Evolutionary conservation across 2,329 filamentous ascomycete species (phyloP).

Genomic region (Colletotrichum sp.): DNA sequence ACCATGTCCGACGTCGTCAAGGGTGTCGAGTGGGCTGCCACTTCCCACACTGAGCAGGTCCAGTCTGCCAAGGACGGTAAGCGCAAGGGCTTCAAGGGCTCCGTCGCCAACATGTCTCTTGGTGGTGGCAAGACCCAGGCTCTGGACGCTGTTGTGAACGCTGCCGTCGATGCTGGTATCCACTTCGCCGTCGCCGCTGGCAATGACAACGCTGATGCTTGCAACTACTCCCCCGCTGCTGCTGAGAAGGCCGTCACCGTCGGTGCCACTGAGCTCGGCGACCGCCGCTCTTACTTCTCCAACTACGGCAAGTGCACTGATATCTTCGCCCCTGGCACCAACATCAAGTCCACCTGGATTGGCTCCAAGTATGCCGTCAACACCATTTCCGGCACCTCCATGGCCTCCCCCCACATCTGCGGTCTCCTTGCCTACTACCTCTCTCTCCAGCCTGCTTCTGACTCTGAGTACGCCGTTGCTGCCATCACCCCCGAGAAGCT

Average conservation of each 20-base stretch:
- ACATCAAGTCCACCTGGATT: slow-evolving; percentile 98
- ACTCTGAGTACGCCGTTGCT: slow-evolving; percentile 90
- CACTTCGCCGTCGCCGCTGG: slow-evolving; percentile 98
- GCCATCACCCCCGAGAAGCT: slow-evolving; percentile 92
- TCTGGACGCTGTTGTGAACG: slow-evolving; percentile 91
- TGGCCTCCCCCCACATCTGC: slow-evolving; percentile 96
- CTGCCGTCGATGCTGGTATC: slow-evolving; percentile 87
- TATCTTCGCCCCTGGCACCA: slow-evolving; percentile 96
- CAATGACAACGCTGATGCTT: slow-evolving; percentile 98
- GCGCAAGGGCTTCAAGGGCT: slow-evolving; percentile 98
- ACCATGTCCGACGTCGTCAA: slow-evolving; percentile 99
- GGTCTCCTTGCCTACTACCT: slow-evolving; percentile 98
- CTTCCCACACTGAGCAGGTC: slow-evolving; percentile 77
- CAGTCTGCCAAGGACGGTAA: slow-evolving; percentile 84
- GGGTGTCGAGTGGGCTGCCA: slow-evolving; percentile 94
- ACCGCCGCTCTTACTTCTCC: slow-evolving; percentile 99
- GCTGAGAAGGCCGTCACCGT: slow-evolving; percentile 93
- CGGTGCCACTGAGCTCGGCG: slow-evolving; percentile 89
- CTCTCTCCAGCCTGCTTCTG: slow-evolving; percentile 87
- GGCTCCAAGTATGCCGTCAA: slow-evolving; percentile 95
- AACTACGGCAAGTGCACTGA: slow-evolving; percentile 99
- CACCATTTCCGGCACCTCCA: slow-evolving; percentile 99
- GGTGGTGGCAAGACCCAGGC: slow-evolving; percentile 95
- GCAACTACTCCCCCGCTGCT: slow-evolving; percentile 98
- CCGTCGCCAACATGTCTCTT: slow-evolving; percentile 98